Conservation (phyloP, 306 rosid genomes). For the Neltuma alba region DNA sequence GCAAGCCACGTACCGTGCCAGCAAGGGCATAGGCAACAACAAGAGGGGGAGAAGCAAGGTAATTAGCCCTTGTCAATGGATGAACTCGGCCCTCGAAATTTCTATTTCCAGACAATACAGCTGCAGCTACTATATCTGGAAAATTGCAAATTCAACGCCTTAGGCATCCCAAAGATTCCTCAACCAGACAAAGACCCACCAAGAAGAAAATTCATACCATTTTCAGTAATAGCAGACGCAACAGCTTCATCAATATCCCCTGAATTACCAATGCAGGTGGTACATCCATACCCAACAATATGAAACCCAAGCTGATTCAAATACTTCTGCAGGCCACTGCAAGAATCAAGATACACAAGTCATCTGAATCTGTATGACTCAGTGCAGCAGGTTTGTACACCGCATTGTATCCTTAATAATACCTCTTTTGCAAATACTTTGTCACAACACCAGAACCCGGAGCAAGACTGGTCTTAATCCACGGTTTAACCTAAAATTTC, state of each 20-base stretch:
- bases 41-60: slow-evolving; percentile 98
- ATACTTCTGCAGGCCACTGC: slow-evolving; percentile 87
- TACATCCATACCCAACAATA: slow-evolving; percentile 96
- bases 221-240: slow-evolving; percentile 81
- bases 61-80: slow-evolving; percentile 93
- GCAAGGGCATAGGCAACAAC: slow-evolving; percentile 99
- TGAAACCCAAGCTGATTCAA: slow-evolving; percentile 87
- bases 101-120: slow-evolving; percentile 92
- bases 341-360: slow-evolving; percentile 25
- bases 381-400: not conserved
- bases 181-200: slow-evolving; percentile 19
- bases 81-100: slow-evolving; percentile 97
- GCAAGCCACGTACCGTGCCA: slow-evolving; percentile 75
- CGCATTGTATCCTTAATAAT: slow-evolving; percentile 40
- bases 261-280: slow-evolving; percentile 95
- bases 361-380: slow-evolving; percentile 3
- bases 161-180: slow-evolving; percentile 27
- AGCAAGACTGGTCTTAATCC: slow-evolving; percentile 98
- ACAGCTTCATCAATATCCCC: slow-evolving; percentile 89
- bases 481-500: slow-evolving; percentile 81
- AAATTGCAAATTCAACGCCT: slow-evolving; percentile 27
- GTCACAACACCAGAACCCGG: slow-evolving; percentile 99
- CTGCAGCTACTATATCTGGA: slow-evolving; percentile 90
- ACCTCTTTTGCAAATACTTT: slow-evolving; percentile 86
- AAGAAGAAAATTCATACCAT: slow-evolving; percentile 52